Percentiles rank a stretch among this genome's conserved stretches.
Conservation (phyloP, 1,139 yeast genomes). For the Pichia sp. region DNA sequence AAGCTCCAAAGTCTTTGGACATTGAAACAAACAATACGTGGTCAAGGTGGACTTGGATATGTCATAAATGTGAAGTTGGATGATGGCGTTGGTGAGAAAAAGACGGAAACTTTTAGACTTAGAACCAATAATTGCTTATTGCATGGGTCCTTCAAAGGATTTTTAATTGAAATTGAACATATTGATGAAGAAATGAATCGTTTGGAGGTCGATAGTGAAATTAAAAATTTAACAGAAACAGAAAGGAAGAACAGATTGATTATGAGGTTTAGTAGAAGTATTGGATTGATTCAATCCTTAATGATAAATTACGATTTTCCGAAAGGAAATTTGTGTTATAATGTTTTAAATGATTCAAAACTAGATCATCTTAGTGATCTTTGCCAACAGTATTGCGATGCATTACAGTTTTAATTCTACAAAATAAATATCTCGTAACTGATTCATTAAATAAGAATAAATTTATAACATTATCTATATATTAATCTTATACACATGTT, state of each 20-base stretch:
- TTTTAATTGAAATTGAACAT: constrained; percentile 52
- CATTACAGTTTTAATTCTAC: constrained; percentile 29
- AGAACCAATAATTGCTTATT: constrained; percentile 65
- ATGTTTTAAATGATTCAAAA: constrained; percentile 30
- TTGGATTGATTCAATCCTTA: constrained; percentile 26
- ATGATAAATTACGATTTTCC: constrained; percentile 28
- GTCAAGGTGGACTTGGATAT: constrained; percentile 69
- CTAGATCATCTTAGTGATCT: constrained; percentile 29
- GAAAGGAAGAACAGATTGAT: constrained; percentile 23
- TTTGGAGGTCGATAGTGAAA: constrained; percentile 14
- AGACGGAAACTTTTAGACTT: constrained; percentile 31
- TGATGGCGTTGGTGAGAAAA: constrained; percentile 20
- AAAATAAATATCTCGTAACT: not conserved
- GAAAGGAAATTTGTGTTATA: constrained; percentile 28
- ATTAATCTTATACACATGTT: not conserved
- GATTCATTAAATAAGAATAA: not conserved
- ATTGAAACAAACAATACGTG: constrained; percentile 62
- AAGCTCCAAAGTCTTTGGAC: constrained; percentile 70
- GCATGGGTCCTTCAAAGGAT: constrained; percentile 69
- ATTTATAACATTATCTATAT: not conserved
- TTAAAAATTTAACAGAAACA: constrained; percentile 7
- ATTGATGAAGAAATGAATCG: constrained; percentile 26
- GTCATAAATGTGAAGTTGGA: constrained; percentile 40
- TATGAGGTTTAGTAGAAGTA: constrained; percentile 26
- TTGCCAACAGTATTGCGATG: constrained; percentile 32